phyloP scores from a whole-genome alignment of 768 basidiomycete species.

The Postia placenta region DNA sequence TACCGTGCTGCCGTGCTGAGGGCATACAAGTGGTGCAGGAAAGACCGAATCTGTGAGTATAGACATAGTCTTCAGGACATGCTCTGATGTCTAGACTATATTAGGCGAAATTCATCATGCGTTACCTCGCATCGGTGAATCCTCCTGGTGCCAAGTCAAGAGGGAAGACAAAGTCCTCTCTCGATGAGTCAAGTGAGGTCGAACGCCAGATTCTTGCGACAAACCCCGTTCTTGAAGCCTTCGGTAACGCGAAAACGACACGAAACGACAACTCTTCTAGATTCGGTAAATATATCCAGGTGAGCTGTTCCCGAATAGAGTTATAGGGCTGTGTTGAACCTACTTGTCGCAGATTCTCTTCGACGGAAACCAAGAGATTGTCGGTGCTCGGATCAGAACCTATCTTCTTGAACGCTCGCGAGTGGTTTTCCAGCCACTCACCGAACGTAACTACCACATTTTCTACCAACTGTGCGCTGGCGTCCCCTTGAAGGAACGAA shows the following conservation, averaged over 20 bases:
- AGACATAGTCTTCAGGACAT: not conserved
- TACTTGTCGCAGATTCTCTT: conserved; percentile 85
- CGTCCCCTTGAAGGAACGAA: conserved; percentile 90
- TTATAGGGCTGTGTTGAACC: too few relatives aligned
- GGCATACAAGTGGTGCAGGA: conserved; percentile 77
- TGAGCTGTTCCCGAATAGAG: too few relatives aligned
- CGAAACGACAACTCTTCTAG: conserved; percentile 98
- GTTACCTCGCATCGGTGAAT: conserved; percentile 97
- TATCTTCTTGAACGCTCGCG: conserved; percentile 97
- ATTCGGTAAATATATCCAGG: conserved; percentile 99
- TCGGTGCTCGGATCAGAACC: conserved; percentile 97
- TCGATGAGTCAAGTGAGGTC: conserved; percentile 89
- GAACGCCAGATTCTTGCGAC: conserved; percentile 97
- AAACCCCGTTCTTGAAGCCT: conserved; percentile 98
- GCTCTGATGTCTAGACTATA: conserved; percentile 7
- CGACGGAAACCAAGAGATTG: conserved; percentile 92
- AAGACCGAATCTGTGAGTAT: conserved; percentile 93
- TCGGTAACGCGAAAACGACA: conserved; percentile 99
- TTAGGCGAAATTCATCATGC: conserved; percentile 97
- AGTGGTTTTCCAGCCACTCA: conserved; percentile 94
- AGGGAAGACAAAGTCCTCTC: conserved; percentile 60
- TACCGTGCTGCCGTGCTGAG: conserved; percentile 11
- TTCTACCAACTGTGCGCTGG: conserved; percentile 99
- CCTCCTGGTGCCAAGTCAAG: conserved; percentile 59
- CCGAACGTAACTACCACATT: conserved; percentile 98